Conservation (phyloP, 2,329 filamentous ascomycete genomes). For the Diaporthe sp. region DNA sequence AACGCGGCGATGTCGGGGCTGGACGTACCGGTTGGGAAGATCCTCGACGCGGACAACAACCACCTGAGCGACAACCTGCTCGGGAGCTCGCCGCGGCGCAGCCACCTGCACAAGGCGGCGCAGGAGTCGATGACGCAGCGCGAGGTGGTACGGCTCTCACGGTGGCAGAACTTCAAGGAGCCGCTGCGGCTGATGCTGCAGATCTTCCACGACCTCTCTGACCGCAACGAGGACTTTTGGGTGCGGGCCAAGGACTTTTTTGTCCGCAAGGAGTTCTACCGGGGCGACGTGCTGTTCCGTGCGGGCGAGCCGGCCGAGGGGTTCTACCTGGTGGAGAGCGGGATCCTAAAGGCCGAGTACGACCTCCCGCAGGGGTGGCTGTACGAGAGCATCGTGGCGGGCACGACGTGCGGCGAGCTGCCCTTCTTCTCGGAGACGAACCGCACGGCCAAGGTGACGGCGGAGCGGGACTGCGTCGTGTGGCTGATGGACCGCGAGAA, state of each 20-base stretch:
- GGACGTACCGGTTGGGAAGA: conserved; percentile 63
- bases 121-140: conserved; percentile 79
- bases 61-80: conserved; percentile 57
- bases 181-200: conserved; percentile 93
- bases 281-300: conserved; percentile 82
- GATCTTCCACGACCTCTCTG: conserved; percentile 91
- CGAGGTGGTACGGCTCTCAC: conserved; percentile 70
- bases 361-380: conserved; percentile 89
- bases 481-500: conserved; percentile 83
- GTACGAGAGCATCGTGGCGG: conserved; percentile 92
- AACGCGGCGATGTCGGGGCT: conserved; percentile 59
- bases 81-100: conserved; percentile 85
- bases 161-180: conserved; percentile 90
- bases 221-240: conserved; percentile 96
- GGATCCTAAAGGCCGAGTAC: conserved; percentile 92
- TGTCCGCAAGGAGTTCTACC: conserved; percentile 73
- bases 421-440: conserved; percentile 95
- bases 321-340: conserved; percentile 92
- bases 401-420: conserved; percentile 94
- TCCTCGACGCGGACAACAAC: conserved; percentile 59
- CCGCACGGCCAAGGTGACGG: conserved; percentile 87
- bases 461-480: conserved; percentile 84
- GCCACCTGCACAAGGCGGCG: conserved; percentile 83
- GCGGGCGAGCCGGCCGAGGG: conserved; percentile 83
- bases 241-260: conserved; percentile 86